Conservation (phyloP, 768 basidiomycete species). For the Aureoboletus auriporus region DNA sequence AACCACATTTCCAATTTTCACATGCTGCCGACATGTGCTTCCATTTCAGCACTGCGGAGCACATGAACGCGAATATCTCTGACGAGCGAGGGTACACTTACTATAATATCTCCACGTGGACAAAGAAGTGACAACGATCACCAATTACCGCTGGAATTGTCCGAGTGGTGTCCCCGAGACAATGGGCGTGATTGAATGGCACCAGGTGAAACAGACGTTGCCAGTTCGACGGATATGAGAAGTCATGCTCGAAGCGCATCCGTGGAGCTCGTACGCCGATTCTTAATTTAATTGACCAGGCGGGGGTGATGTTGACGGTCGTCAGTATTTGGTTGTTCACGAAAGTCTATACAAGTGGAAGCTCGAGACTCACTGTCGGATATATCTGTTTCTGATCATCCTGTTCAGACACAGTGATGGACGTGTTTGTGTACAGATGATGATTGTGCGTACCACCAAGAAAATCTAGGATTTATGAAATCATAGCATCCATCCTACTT, state of each 20-base stretch:
- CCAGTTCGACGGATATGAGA: slow-evolving; percentile 13
- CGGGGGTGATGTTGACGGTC: slow-evolving; percentile 8
- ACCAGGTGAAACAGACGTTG: slow-evolving; percentile 8
- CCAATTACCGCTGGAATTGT: slow-evolving; percentile 18
- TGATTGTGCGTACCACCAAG: slow-evolving; percentile 17
- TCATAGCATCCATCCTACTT: slow-evolving; percentile 19
- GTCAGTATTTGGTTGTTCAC: slow-evolving; percentile 29
- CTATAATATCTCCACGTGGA: slow-evolving; percentile 17
- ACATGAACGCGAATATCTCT: slow-evolving; percentile 18
- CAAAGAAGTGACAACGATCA: slow-evolving; percentile 22
- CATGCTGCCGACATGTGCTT: too few relatives aligned
- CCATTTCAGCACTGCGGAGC: slow-evolving; percentile 12
- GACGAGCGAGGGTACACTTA: slow-evolving; percentile 15
- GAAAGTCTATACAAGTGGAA: slow-evolving; percentile 33
- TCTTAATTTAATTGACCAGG: too few relatives aligned
- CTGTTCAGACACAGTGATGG: too few relatives aligned
- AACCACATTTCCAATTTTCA: too few relatives aligned
- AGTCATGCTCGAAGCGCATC: slow-evolving; percentile 10
- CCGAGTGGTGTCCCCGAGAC: slow-evolving; percentile 12
- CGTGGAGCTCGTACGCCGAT: slow-evolving; percentile 17
- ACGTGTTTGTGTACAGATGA: slow-evolving; percentile 10
- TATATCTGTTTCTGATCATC: neutral
- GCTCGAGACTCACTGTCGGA: slow-evolving; percentile 24
- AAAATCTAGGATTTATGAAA: slow-evolving; percentile 21
- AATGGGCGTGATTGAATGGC: slow-evolving; percentile 25